Evolutionary conservation across 495 filamentous ascomycete genomes (phyloP).

Genomic region (Aspergillus sparsus): DNA sequence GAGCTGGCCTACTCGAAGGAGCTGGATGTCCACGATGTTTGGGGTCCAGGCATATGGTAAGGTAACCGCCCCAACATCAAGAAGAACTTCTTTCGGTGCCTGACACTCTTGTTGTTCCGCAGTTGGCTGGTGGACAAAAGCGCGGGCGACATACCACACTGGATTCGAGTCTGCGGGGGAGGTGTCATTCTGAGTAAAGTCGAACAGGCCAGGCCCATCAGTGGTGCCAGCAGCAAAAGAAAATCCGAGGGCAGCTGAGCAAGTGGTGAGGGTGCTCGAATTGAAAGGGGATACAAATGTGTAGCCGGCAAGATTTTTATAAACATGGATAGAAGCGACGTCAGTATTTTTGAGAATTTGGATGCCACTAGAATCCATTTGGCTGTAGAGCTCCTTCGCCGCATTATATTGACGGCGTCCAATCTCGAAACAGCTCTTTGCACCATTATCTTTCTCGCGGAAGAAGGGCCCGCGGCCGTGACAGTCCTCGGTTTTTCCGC

Average conservation of each 20-base stretch:
- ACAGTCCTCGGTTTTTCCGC: constrained; percentile 71
- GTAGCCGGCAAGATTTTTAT: constrained; percentile 72
- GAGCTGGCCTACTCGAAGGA: constrained; percentile 84
- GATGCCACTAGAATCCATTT: constrained; percentile 48
- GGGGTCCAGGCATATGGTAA: constrained; percentile 87
- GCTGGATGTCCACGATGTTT: constrained; percentile 91
- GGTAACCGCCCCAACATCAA: constrained; percentile 82
- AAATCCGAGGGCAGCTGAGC: constrained; percentile 89
- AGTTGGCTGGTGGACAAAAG: constrained; percentile 69
- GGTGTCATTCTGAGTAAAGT: constrained; percentile 87
- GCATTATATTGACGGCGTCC: constrained; percentile 65
- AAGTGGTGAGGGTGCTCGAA: constrained; percentile 69
- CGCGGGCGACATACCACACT: constrained; percentile 76
- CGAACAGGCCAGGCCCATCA: constrained; percentile 89
- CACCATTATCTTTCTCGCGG: constrained; percentile 64
- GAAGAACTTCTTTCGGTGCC: constrained; percentile 78
- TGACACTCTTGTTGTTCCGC: constrained; percentile 78
- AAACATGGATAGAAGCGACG: constrained; percentile 74
- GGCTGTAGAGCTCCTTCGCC: constrained; percentile 62
- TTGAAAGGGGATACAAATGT: constrained; percentile 72
- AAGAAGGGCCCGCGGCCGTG: constrained; percentile 87
- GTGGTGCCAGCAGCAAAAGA: constrained; percentile 94
- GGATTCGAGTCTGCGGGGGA: constrained; percentile 73
- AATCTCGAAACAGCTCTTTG: constrained; percentile 74
- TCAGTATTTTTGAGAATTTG: constrained; percentile 53